Conservation (phyloP, 1,139 yeast genomes). For the Meyerozyma smithsonii region DNA sequence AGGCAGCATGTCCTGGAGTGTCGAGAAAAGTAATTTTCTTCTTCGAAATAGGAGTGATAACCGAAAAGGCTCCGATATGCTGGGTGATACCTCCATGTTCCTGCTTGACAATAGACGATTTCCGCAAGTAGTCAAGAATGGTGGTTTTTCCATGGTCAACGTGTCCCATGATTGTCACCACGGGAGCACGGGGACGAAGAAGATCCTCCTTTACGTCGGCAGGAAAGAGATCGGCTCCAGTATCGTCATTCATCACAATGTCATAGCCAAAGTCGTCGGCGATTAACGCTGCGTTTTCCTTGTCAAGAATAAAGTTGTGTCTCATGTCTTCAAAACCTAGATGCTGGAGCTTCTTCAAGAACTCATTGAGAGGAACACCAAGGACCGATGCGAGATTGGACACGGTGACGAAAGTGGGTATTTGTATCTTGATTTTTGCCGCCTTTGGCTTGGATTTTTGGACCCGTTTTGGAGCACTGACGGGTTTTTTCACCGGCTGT, state of each 20-base stretch:
- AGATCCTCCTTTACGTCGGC: constrained; percentile 33
- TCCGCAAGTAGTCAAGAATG: constrained; percentile 77
- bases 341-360: constrained; percentile 53
- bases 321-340: constrained; percentile 76
- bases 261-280: constrained; percentile 88
- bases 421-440: constrained; percentile 36
- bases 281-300: constrained; percentile 77
- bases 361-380: constrained; percentile 55
- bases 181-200: constrained; percentile 76
- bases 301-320: constrained; percentile 77
- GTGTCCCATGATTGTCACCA: constrained; percentile 98
- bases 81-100: constrained; percentile 98
- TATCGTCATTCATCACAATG: constrained; percentile 53
- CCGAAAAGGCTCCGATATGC: constrained; percentile 96
- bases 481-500: constrained; percentile 7
- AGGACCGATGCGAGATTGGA: constrained; percentile 72
- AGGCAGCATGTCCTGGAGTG: constrained; percentile 98
- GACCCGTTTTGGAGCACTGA: background rate
- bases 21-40: constrained; percentile 84
- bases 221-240: constrained; percentile 62
- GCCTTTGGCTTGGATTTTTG: background rate
- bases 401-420: constrained; percentile 73
- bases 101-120: constrained; percentile 72
- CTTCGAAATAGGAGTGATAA: constrained; percentile 67
- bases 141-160: constrained; percentile 99